Percentiles rank a stretch among this genome's conserved stretches.
Conservation (phyloP, 2,329 filamentous ascomycete genomes). For the Aspergillus terreus region DNA sequence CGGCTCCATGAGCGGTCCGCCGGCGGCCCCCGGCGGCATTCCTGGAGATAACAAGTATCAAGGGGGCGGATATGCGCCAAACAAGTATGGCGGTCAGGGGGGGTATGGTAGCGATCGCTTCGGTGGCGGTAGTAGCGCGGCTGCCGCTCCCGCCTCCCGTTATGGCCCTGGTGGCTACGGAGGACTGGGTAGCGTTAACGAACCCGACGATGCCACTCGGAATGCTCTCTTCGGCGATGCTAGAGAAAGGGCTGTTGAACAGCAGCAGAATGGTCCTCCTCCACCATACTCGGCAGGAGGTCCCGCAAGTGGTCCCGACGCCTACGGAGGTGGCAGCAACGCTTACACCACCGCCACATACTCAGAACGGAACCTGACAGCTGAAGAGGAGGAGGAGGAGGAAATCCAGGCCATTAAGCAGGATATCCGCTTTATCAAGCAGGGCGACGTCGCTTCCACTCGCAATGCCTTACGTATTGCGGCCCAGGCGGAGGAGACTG, state of each 20-base stretch:
- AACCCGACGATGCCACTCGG: constrained; percentile 52
- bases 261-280: constrained; percentile 29
- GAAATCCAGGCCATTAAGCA: constrained; percentile 69
- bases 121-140: constrained; percentile 44
- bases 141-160: constrained; percentile 42
- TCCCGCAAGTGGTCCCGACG: constrained; percentile 15
- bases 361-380: constrained; percentile 73
- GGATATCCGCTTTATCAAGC: constrained; percentile 71
- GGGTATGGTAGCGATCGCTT: constrained; percentile 54
- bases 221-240: constrained; percentile 60
- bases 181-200: constrained; percentile 51
- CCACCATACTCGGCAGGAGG: constrained; percentile 24
- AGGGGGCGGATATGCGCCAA: constrained; percentile 34
- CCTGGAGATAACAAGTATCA: constrained; percentile 32
- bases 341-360: constrained; percentile 45
- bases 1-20: constrained; percentile 15
- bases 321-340: constrained; percentile 32
- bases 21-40: constrained; percentile 24
- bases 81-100: constrained; percentile 41
- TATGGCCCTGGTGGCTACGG: constrained; percentile 53
- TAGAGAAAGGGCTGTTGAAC: constrained; percentile 46
- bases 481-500: constrained; percentile 66
- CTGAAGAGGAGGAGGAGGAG: constrained; percentile 73
- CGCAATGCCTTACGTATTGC: constrained; percentile 67
- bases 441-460: constrained; percentile 70